A percentile compares a stretch with the other conserved stretches of the same genome.
These are phyloP conservation scores for Podaxis carcinomalis DNA, from an alignment of 768 basidiomycete genomes.

Conservation along the genomic window DNA sequence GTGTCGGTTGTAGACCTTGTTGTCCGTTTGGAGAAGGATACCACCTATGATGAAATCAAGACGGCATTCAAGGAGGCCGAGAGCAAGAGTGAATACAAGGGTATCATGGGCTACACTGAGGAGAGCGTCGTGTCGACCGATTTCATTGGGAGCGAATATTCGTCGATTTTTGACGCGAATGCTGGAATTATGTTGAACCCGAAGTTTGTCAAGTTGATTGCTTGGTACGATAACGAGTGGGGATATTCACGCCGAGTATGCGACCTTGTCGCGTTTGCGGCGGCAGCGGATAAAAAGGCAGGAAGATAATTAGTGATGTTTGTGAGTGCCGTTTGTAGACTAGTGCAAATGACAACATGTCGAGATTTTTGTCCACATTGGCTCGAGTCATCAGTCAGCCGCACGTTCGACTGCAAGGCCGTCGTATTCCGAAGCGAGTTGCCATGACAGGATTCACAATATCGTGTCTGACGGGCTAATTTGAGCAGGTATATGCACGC, in stretches of 20 bases:
- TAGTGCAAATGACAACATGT: not conserved
- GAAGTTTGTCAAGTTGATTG: conserved; percentile 89
- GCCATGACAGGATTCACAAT: not conserved
- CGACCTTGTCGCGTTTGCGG: conserved; percentile 77
- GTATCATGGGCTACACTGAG: conserved; percentile 81
- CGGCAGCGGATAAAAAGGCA: conserved; percentile 41
- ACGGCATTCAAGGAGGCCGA: conserved; percentile 66
- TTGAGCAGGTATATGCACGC: too few species aligned
- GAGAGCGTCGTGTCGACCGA: conserved; percentile 87
- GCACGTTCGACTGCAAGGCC: not conserved
- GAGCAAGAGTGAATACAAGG: conserved; percentile 43
- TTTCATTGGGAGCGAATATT: conserved; percentile 68
- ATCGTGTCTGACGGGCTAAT: not conserved
- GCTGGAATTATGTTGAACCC: conserved; percentile 85
- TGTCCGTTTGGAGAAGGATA: conserved; percentile 75
- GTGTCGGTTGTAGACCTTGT: conserved; percentile 95
- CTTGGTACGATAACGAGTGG: conserved; percentile 96
- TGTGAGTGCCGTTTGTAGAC: not conserved
- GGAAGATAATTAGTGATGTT: conserved; percentile 8
- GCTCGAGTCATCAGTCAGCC: not conserved
- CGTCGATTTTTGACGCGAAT: conserved; percentile 85
- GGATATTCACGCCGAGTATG: conserved; percentile 87
- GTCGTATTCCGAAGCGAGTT: not conserved
- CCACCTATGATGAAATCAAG: conserved; percentile 86
- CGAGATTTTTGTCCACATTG: not conserved